Base-by-base conservation (phyloP, 75 land plant species). In the Azolla pinnata region DNA sequence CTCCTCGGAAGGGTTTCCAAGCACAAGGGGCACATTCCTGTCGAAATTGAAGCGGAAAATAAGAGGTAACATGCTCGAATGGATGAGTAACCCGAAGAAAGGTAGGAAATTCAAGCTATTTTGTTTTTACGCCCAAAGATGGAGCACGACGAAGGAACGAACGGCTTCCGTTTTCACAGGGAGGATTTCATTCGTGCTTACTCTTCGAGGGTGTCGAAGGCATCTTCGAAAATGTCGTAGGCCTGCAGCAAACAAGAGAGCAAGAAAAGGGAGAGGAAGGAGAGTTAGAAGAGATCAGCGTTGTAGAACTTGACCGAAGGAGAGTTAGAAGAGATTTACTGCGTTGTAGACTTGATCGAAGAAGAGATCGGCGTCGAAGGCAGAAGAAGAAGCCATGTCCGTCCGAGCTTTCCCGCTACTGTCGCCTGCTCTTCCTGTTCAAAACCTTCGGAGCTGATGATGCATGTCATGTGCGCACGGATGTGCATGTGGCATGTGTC, bases 131-230 rank as follows among this genome's bases (percentile, higher is more conserved):
- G n/a, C n/a, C n/a, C n/a, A n/a, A n/a, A n/a, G n/a, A n/a, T n/a
- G n/a, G n/a, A n/a, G n/a, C n/a, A n/a, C n/a, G n/a, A n/a, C n/a
- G n/a, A n/a, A n/a, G n/a, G n/a, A n/a, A n/a, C n/a, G n/a, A n/a
- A n/a, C n/a, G n/a, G n/a, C n/a, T n/a, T n/a, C n/a, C n/a, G n/a
- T n/a, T n/a, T n/a, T n/a, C n/a, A n/a, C n/a, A n/a, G n/a, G n/a
- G n/a, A n/a, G n/a, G n/a, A n/a, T n/a, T n/a, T n/a, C n/a, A n/a
- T n/a, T n/a, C n/a, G 4, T 46, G 17, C 49, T 18, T 17, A 46
- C 49, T 46, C 49, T 46, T 46, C 49, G 14, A 46, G 21, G 49
- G 49, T 46, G 49, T 46, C 49, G 14, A 46, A 46, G 49, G 49
- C n/a, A 23, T 46, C 49, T 23, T 46, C 49, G 49, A 46, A 46